phyloP scores from a whole-genome alignment of 495 filamentous ascomycete genomes.

The Podospora bellae-mahoneyi region DNA sequence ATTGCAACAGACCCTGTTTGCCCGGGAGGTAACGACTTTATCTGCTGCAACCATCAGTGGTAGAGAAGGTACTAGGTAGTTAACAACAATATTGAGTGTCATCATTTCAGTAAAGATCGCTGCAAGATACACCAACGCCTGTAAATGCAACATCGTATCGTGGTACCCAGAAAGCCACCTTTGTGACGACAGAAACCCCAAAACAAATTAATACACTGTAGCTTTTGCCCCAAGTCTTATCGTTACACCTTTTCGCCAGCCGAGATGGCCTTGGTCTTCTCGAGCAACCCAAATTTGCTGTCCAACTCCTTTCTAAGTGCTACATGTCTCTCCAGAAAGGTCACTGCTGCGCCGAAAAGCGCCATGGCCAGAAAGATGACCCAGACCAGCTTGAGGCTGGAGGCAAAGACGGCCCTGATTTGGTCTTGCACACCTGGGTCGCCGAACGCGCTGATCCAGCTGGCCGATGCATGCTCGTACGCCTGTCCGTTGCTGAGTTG shows the following conservation, averaged over 20 bases:
- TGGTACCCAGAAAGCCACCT: background rate
- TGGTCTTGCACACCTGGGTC: background rate
- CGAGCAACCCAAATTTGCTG: slow-evolving; percentile 1
- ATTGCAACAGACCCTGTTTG: slow-evolving; percentile 2
- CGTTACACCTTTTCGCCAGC: background rate
- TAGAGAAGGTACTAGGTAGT: background rate
- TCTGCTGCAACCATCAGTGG: slow-evolving; percentile 17
- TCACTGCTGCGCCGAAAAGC: background rate
- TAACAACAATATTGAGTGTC: background rate
- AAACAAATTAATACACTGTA: background rate
- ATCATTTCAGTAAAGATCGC: background rate
- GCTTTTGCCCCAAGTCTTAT: background rate
- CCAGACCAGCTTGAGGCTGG: slow-evolving; percentile 5
- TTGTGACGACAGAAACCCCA: background rate
- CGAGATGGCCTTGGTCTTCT: background rate
- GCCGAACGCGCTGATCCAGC: slow-evolving; percentile 10
- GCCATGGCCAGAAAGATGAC: background rate
- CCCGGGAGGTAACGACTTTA: slow-evolving; percentile 15
- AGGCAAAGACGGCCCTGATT: background rate
- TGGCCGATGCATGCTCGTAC: slow-evolving; percentile 27
- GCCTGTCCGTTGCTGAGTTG: slow-evolving; percentile 18
- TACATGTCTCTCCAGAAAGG: background rate
- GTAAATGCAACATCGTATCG: background rate
- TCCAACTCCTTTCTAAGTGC: slow-evolving; percentile 3
- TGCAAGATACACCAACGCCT: background rate